Percentiles rank a stretch among this genome's conserved stretches.
Conservation (phyloP, 2,329 filamentous ascomycete species). For the Monilinia vaccinii-corymbosi region DNA sequence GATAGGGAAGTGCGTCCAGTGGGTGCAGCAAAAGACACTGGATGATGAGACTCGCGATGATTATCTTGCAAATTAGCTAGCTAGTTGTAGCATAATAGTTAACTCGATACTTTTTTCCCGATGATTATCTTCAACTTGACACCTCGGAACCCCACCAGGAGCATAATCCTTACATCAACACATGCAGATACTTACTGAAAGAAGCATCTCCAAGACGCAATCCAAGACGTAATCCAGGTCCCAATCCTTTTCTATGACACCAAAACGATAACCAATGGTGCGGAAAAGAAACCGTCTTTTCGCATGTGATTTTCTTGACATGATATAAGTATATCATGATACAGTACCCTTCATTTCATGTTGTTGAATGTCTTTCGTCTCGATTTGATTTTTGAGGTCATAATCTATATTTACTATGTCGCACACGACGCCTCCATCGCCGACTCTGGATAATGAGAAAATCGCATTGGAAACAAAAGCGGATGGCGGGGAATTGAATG, state of each 20-base stretch:
- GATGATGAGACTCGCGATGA: neutral
- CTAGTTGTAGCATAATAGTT: constrained; percentile 5
- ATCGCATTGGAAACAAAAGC: neutral
- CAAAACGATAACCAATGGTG: neutral
- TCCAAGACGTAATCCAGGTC: constrained; percentile 10
- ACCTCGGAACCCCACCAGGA: neutral
- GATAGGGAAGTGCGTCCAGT: neutral
- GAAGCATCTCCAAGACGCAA: neutral
- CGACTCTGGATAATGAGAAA: neutral
- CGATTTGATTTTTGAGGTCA: neutral
- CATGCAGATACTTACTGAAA: neutral
- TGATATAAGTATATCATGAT: neutral
- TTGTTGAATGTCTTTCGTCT: no score
- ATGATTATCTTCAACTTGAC: neutral
- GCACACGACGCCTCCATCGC: neutral
- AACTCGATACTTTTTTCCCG: neutral
- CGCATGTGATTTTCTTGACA: no score
- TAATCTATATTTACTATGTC: neutral
- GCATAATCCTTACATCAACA: neutral
- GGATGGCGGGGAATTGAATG: neutral
- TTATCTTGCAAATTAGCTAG: neutral
- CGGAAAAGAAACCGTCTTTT: neutral
- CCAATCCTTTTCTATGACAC: neutral
- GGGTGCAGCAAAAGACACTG: neutral
- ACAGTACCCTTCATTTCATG: neutral